Conservation (phyloP, 1,284 basidiomycete genomes). For the Tilletiopsis washingtonensis region DNA sequence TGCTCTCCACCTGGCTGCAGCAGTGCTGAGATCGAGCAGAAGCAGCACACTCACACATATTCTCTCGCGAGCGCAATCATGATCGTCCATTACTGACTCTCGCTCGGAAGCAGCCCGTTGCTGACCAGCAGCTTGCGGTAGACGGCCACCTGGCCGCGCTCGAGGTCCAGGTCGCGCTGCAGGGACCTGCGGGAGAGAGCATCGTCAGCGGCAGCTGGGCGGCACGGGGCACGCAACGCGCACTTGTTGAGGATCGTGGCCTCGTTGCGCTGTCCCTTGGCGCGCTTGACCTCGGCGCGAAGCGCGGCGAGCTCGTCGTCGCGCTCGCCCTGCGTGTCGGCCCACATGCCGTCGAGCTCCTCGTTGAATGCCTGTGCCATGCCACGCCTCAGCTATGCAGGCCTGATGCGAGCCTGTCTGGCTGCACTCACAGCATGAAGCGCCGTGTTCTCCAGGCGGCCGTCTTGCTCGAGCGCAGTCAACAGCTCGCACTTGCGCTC, state of each 20-base stretch:
- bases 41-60: no score
- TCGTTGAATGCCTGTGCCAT: slow-evolving; percentile 34
- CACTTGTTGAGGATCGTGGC: slow-evolving; percentile 4
- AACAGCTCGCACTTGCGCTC: slow-evolving; percentile 33
- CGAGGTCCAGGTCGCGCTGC: slow-evolving; percentile 3
- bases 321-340: slow-evolving; percentile 32
- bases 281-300: slow-evolving; percentile 20
- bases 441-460: slow-evolving; percentile 42
- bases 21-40: no score
- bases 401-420: neutral
- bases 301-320: slow-evolving; percentile 24
- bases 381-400: neutral
- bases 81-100: no score
- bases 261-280: slow-evolving; percentile 23
- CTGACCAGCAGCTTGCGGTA: neutral
- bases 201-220: neutral
- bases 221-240: neutral
- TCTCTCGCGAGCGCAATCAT: no score
- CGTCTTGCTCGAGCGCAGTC: slow-evolving; percentile 37
- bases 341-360: slow-evolving; percentile 41
- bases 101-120: neutral
- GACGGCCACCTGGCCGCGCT: slow-evolving; percentile 1
- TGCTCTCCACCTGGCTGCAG: no score
- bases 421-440: slow-evolving; percentile 32
- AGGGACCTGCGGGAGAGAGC: neutral